A percentile compares a stretch with the other conserved stretches of the same genome.
Conservation (phyloP, 257 asterid species). For the Fraxinus quadrangulata region DNA sequence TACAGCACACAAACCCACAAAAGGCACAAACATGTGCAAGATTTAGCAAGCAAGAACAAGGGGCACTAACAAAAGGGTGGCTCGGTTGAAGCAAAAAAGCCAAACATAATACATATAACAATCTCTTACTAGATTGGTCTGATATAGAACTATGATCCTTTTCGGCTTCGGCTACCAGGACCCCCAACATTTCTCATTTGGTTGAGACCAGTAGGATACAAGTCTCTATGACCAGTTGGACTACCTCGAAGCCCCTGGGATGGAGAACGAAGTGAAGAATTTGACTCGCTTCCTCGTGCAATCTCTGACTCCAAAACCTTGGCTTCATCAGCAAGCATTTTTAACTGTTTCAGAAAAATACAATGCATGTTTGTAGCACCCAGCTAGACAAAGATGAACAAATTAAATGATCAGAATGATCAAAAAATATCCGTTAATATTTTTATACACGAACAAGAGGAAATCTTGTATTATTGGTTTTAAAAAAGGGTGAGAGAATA, state of each 20-base stretch:
- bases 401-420: background rate
- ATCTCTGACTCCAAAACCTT: constrained; percentile 56
- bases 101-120: constrained; percentile 2
- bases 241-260: constrained; percentile 53
- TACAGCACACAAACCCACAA: constrained; percentile 22
- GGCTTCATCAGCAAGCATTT: constrained; percentile 75
- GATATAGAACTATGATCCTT: constrained; percentile 35
- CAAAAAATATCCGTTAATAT: too few species aligned
- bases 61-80: constrained; percentile 21
- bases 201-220: constrained; percentile 25
- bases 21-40: constrained; percentile 26
- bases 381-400: background rate
- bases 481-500: background rate
- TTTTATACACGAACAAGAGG: background rate
- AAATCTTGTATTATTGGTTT: background rate
- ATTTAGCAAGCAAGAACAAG: constrained; percentile 16
- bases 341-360: constrained; percentile 54
- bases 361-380: background rate
- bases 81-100: constrained; percentile 13
- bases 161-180: constrained; percentile 56
- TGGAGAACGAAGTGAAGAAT: constrained; percentile 62
- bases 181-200: constrained; percentile 34
- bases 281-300: constrained; percentile 42
- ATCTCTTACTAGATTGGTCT: constrained; percentile 9
- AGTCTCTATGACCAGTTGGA: constrained; percentile 19